These are phyloP conservation scores for Balamuthia mandrillaris DNA, from an alignment of 208 protist species.

Conservation along the genomic window DNA sequence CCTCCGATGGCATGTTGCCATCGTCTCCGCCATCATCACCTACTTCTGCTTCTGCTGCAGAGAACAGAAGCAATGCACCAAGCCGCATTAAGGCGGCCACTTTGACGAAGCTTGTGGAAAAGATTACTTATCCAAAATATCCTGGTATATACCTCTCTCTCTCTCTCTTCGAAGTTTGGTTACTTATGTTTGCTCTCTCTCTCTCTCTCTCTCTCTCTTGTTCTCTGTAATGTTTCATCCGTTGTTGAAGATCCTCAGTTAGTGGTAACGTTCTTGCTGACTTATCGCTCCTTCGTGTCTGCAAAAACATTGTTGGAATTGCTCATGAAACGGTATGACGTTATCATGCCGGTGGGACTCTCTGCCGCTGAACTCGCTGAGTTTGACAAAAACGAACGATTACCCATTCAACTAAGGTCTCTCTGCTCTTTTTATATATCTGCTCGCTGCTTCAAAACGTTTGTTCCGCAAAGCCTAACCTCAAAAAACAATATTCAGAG, in stretches of 20 bases:
- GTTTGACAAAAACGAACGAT: slow-evolving; percentile 5
- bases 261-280: slow-evolving; percentile 43
- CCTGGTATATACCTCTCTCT: background rate
- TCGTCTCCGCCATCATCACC: too few species aligned
- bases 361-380: background rate
- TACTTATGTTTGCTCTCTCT: too few species aligned
- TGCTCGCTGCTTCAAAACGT: background rate
- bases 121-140: slow-evolving; percentile 4
- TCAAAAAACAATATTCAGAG: background rate
- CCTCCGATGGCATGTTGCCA: too few species aligned
- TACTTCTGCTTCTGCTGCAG: too few species aligned
- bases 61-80: background rate
- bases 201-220: too few species aligned
- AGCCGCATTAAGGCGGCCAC: background rate
- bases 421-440: background rate
- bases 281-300: slow-evolving; percentile 17
- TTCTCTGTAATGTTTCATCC: too few species aligned
- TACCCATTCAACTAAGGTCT: background rate
- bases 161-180: background rate
- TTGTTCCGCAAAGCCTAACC: background rate
- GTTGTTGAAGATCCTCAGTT: background rate
- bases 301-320: background rate
- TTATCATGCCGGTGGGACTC: background rate
- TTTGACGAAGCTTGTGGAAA: background rate
- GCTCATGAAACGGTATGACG: background rate